Base-by-base conservation (phyloP, 805 yeast species). In the Lipomyces orientalis region DNA sequence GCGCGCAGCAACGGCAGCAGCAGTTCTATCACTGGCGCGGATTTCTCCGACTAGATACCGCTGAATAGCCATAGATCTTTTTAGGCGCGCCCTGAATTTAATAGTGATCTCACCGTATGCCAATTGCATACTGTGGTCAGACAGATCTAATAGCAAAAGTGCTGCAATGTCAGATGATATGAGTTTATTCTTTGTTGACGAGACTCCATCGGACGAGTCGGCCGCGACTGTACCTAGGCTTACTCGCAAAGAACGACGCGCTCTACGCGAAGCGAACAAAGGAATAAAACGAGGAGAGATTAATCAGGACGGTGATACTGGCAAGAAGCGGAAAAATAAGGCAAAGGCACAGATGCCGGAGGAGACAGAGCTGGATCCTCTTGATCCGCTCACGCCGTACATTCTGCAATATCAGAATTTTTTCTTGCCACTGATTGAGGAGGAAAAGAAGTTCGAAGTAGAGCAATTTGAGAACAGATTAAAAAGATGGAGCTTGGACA, bases 351-450 rank as follows among this genome's bases (percentile, higher is more conserved):
- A 22, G 60, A 33, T 19, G 10, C 49, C 34, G 1, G 14, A 12
- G 19, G 25, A 56, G 55, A 4, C 60, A 6, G n/a, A 7, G 12
- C 29, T 56, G 6, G 49, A 56, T 56, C 60, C 60, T 10, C 37
- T 22, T 12, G 29, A 25, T 55, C 37, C 58, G 6, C 37, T 55
- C 58, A 49, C 54, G 3, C 25, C 60, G 34, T 37, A 56, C 8
- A 56, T 56, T 33, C 6, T 31, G 9, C 31, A 22, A 19, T 56
- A 39, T n/a, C 25, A 55, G 52, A 33, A 55, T 19, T 55, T 55
- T 25, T 55, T 55, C 29, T n/a, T 33, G 19, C 37, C 58, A 10
- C 12, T 55, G 10, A 55, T 55, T 19, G 58, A 55, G 16, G 58
- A 19, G 33, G 58, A 35, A 55, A 55, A 55, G 43, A 25, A 7